Evolutionary conservation across 2,329 filamentous ascomycete species (phyloP).

Genomic region (Microdochium trichocladiopsis): DNA sequence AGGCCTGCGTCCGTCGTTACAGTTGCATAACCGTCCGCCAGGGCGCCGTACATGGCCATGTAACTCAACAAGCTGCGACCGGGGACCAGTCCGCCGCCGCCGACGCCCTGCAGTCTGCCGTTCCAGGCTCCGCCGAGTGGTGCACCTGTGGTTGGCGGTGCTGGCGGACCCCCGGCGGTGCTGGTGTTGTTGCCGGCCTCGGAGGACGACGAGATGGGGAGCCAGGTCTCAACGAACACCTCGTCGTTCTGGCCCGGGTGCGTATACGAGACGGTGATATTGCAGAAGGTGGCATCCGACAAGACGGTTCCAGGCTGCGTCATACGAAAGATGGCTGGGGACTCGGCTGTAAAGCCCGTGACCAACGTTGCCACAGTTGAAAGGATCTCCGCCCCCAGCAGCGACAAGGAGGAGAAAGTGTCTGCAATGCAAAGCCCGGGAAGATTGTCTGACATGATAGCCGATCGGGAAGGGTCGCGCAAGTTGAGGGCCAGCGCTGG

Average conservation of each 20-base stretch:
- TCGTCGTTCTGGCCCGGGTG: conserved; percentile 4
- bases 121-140: conserved; percentile 17
- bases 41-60: conserved; percentile 8
- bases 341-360: neutral
- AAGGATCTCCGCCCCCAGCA: neutral
- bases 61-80: conserved; percentile 11
- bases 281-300: conserved; percentile 4
- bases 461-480: neutral
- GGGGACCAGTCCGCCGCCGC: conserved; percentile 20
- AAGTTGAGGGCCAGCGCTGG: neutral
- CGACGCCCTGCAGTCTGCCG: conserved; percentile 17
- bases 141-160: neutral
- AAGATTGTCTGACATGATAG: neutral
- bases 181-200: neutral
- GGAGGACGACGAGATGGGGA: conserved; percentile 1
- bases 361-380: neutral
- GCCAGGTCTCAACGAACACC: conserved; percentile 4
- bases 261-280: conserved; percentile 7
- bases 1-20: conserved; percentile 17
- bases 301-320: neutral
- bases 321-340: neutral
- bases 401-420: neutral
- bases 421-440: neutral
- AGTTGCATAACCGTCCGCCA: conserved; percentile 16
- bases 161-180: neutral